Percentiles rank a stretch among this genome's conserved stretches.
Evolutionary conservation across 257 asterid genomes (phyloP).

Genomic region (Catharanthus roseus): DNA sequence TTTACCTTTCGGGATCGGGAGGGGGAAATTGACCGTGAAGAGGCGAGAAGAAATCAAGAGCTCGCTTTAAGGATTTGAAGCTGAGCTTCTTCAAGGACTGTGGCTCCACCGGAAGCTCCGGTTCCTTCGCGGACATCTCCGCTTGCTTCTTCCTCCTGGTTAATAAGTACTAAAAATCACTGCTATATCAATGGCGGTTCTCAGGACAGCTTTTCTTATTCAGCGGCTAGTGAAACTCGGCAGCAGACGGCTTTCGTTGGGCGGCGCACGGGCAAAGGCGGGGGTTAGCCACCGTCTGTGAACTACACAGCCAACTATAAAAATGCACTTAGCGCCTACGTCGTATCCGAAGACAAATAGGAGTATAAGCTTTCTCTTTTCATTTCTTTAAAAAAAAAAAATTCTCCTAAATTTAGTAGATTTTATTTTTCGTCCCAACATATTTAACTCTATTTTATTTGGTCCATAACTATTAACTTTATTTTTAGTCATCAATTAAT

Average conservation of each 20-base stretch:
- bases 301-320: background rate
- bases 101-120: conserved; percentile 80
- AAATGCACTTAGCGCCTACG: no score
- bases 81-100: conserved; percentile 87
- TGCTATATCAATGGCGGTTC: background rate
- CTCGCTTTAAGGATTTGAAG: conserved; percentile 73
- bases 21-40: conserved; percentile 67
- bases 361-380: no score
- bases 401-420: no score
- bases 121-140: conserved; percentile 57
- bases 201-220: background rate
- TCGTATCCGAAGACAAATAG: no score
- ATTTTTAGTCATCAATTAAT: no score
- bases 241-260: background rate
- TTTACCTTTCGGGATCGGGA: conserved; percentile 73
- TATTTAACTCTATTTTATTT: no score
- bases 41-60: conserved; percentile 95
- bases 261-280: background rate
- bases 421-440: no score
- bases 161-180: background rate
- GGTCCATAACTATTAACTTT: no score
- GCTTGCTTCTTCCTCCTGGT: conserved; percentile 4
- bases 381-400: no score
- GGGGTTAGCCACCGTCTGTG: background rate
- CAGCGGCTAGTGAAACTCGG: background rate